These are phyloP conservation scores for Acidomyces sp. DNA, from an alignment of 495 filamentous ascomycete genomes.

Conservation along the genomic window DNA sequence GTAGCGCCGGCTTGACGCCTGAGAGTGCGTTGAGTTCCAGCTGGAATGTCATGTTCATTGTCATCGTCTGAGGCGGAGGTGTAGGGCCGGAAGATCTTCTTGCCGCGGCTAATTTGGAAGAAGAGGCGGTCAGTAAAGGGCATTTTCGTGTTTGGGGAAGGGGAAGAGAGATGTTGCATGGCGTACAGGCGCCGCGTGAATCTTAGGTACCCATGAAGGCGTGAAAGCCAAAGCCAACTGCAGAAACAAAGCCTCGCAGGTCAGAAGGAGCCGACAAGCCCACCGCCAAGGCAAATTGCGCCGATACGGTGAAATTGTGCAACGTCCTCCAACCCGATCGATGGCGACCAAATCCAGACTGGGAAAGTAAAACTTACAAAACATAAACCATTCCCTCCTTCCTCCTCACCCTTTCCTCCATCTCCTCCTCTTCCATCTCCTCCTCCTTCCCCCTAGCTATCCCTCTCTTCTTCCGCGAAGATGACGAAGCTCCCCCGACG, in stretches of 20 bases:
- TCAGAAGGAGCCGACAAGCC: too few relatives aligned
- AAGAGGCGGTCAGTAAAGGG: background rate
- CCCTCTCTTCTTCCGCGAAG: constrained; percentile 8
- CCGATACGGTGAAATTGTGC: too few relatives aligned
- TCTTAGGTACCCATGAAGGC: too few relatives aligned
- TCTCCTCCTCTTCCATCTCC: constrained; percentile 29
- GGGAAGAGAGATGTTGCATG: too few relatives aligned
- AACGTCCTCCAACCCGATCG: too few relatives aligned
- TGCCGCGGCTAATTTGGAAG: constrained; percentile 56
- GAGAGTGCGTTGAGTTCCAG: constrained; percentile 34
- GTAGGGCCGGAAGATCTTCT: constrained; percentile 69
- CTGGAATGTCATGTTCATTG: constrained; percentile 33
- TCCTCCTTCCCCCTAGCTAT: background rate
- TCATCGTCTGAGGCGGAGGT: constrained; percentile 35
- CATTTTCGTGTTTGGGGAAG: too few relatives aligned
- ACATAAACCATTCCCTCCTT: constrained; percentile 71
- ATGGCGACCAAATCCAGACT: too few relatives aligned
- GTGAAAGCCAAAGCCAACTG: too few relatives aligned
- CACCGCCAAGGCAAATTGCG: too few relatives aligned
- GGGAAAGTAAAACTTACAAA: constrained; percentile 56
- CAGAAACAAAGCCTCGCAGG: too few relatives aligned
- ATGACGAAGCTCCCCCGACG: too few relatives aligned
- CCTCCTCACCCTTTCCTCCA: constrained; percentile 49
- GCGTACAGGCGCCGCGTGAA: too few relatives aligned
- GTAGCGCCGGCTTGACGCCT: constrained; percentile 27